Conservation (phyloP, 768 basidiomycete species). For the Sistotremastrum suecicum region DNA sequence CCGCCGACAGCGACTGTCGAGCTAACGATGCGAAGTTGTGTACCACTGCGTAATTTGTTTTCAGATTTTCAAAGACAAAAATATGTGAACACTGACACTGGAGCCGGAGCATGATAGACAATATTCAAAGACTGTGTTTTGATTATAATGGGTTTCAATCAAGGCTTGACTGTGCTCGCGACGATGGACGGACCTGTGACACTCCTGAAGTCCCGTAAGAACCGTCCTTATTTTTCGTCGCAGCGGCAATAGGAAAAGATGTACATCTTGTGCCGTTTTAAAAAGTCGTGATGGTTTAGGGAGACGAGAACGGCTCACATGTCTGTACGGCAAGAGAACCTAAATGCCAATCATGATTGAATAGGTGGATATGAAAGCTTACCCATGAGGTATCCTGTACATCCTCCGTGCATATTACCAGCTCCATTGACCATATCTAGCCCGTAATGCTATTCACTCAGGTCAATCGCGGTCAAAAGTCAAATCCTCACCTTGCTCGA, state of each 20-base stretch:
- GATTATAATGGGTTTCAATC: no score
- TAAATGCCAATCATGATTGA: background rate
- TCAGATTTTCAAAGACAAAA: background rate
- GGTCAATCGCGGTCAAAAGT: no score
- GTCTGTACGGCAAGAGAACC: background rate
- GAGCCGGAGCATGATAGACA: constrained; percentile 29
- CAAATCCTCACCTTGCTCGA: no score
- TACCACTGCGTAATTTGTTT: constrained; percentile 21
- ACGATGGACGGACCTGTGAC: constrained; percentile 22
- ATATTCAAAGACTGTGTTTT: constrained; percentile 26
- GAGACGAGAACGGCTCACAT: background rate
- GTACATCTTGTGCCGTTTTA: constrained; percentile 34
- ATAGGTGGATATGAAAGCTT: constrained; percentile 15
- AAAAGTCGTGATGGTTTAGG: no score
- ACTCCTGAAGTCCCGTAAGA: constrained; percentile 18
- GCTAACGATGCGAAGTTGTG: constrained; percentile 31
- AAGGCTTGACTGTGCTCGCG: no score
- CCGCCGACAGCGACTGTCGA: constrained; percentile 36
- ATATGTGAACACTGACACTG: constrained; percentile 16
- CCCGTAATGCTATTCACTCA: background rate
- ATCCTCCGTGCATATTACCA: constrained; percentile 28
- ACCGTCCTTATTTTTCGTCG: constrained; percentile 20
- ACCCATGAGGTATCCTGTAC: constrained; percentile 24
- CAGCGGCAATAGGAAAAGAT: constrained; percentile 22
- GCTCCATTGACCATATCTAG: constrained; percentile 30